Evolutionary conservation across 2,329 filamentous ascomycete genomes (phyloP).

Genomic region (Beauveria scarabaeidicola): DNA sequence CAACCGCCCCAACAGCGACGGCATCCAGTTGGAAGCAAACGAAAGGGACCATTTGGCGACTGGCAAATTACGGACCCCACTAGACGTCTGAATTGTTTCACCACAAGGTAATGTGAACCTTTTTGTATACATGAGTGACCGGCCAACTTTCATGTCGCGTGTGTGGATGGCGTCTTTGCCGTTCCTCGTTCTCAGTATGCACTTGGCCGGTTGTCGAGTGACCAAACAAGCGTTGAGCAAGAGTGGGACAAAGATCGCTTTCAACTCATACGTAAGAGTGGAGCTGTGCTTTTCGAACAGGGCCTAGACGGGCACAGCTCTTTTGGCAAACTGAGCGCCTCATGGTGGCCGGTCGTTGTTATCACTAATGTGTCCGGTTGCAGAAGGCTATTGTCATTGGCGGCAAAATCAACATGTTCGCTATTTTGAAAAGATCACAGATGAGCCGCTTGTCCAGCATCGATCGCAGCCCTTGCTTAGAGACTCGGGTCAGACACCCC

Average conservation of each 20-base stretch:
- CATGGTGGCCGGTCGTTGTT: not conserved
- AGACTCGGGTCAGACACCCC: not conserved
- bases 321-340: not conserved
- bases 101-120: not conserved
- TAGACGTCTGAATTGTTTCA: not conserved
- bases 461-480: not conserved
- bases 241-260: constrained; percentile 3
- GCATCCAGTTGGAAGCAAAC: not conserved
- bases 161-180: not conserved
- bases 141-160: not conserved
- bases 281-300: not conserved
- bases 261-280: not conserved
- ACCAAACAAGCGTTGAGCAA: not conserved
- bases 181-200: not conserved
- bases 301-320: not conserved
- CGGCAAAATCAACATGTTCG: not conserved
- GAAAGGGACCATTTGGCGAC: not conserved
- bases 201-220: not conserved
- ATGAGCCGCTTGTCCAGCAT: not conserved
- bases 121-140: not conserved
- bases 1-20: not conserved
- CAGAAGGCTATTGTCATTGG: not conserved
- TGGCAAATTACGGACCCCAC: not conserved
- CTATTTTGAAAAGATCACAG: not conserved
- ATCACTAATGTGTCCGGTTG: not conserved